phyloP scores from a whole-genome alignment of 1,139 yeast species.

The Saccharomyces hybrid region DNA sequence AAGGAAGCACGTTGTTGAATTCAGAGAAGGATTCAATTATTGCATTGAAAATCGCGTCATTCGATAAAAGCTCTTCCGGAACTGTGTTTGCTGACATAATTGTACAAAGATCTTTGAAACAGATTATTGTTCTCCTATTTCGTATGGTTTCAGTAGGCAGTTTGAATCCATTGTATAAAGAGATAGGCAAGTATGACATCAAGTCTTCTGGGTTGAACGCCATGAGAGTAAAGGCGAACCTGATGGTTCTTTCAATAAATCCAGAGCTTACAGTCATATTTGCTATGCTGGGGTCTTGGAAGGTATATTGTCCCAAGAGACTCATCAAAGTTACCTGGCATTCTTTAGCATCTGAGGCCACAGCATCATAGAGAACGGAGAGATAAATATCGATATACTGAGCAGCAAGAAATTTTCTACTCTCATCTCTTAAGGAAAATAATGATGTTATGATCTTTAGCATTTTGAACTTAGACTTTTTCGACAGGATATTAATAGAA shows the following conservation, averaged over 20 bases:
- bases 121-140: slow-evolving; percentile 76
- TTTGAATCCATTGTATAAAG: slow-evolving; percentile 40
- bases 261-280: slow-evolving; percentile 63
- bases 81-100: slow-evolving; percentile 63
- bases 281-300: slow-evolving; percentile 77
- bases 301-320: slow-evolving; percentile 73
- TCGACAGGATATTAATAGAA: slow-evolving; percentile 53
- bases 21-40: slow-evolving; percentile 54
- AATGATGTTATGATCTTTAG: slow-evolving; percentile 66
- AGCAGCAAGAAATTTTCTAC: slow-evolving; percentile 55
- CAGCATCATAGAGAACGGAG: slow-evolving; percentile 54
- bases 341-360: slow-evolving; percentile 66
- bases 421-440: slow-evolving; percentile 57
- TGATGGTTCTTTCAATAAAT: slow-evolving; percentile 25
- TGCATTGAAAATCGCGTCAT: slow-evolving; percentile 34
- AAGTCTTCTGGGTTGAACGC: slow-evolving; percentile 59
- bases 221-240: slow-evolving; percentile 43
- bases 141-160: slow-evolving; percentile 50
- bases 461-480: slow-evolving; percentile 49
- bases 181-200: slow-evolving; percentile 57
- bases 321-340: slow-evolving; percentile 76
- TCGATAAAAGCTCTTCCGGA: slow-evolving; percentile 40
- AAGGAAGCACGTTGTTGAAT: slow-evolving; percentile 75
- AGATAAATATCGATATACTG: slow-evolving; percentile 84
- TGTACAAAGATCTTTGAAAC: slow-evolving; percentile 77